A percentile compares a stretch with the other conserved stretches of the same genome.
Conservation (phyloP, 148 eudicot genomes). For the Polygonum aviculare region DNA sequence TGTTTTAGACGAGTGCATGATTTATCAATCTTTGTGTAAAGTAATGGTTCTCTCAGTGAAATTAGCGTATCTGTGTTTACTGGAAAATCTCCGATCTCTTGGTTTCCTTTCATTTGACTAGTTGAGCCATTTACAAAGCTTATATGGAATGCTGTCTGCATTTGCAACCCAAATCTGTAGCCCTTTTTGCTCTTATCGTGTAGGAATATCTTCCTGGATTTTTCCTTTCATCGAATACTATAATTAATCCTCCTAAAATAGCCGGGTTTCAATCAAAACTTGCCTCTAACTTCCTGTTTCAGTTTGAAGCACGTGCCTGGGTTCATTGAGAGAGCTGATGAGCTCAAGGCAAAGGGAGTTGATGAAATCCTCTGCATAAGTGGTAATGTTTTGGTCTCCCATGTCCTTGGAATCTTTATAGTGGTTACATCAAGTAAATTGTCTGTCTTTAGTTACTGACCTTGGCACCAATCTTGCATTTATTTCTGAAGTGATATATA, state of each 20-base stretch:
- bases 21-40: background rate
- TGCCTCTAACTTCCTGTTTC: background rate
- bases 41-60: background rate
- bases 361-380: slow-evolving; percentile 59
- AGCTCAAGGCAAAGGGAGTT: slow-evolving; percentile 74
- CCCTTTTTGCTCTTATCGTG: background rate
- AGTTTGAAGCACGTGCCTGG: slow-evolving; percentile 76
- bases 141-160: background rate
- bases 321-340: slow-evolving; percentile 59
- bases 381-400: slow-evolving; percentile 28
- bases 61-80: background rate
- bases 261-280: background rate
- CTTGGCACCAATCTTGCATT: background rate
- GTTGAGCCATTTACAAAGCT: background rate
- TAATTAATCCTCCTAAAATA: background rate
- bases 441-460: background rate
- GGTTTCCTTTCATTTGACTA: background rate
- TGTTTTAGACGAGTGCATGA: background rate
- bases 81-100: background rate
- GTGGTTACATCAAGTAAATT: background rate
- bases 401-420: background rate
- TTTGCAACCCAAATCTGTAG: background rate
- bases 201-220: background rate
- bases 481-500: background rate
- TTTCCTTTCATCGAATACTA: background rate